phyloP scores from a whole-genome alignment of 1,139 yeast genomes.

The Saccharomycopsis phalli region DNA sequence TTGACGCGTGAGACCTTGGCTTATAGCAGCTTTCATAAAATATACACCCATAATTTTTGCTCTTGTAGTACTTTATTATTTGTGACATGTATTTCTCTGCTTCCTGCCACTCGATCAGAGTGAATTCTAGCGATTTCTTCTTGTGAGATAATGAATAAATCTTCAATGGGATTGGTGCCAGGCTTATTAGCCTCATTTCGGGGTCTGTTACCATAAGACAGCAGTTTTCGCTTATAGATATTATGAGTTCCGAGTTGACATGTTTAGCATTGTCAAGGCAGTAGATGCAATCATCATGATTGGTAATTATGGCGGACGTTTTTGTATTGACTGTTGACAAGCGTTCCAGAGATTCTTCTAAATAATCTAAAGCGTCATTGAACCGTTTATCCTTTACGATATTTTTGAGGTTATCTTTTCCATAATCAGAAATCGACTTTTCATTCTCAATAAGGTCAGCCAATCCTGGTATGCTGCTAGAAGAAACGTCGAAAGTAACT shows the following conservation, averaged over 20 bases:
- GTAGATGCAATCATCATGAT: constrained; percentile 35
- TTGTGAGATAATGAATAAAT: constrained; percentile 38
- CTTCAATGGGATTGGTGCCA: constrained; percentile 28
- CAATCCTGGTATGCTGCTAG: too few relatives aligned
- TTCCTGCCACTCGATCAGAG: constrained; percentile 38
- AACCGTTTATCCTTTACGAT: constrained; percentile 32
- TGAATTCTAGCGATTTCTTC: constrained; percentile 34
- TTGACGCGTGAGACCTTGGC: constrained; percentile 31
- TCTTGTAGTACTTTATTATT: constrained; percentile 32
- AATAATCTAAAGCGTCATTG: constrained; percentile 32
- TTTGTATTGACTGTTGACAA: constrained; percentile 28
- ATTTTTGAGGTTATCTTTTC: constrained; percentile 24
- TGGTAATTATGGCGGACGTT: too few relatives aligned
- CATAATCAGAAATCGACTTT: constrained; percentile 22
- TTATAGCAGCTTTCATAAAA: constrained; percentile 36
- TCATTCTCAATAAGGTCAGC: too few relatives aligned
- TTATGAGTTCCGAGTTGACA: constrained; percentile 27
- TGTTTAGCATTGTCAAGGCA: constrained; percentile 31
- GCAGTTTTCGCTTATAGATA: constrained; percentile 26
- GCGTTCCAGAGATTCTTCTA: constrained; percentile 34
- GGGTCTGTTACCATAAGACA: constrained; percentile 22
- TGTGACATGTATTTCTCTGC: constrained; percentile 35
- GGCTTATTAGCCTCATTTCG: constrained; percentile 23
- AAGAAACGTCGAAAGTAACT: too few relatives aligned
- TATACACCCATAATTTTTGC: constrained; percentile 31